Percentiles rank a stretch among this genome's conserved stretches.
These are phyloP conservation scores for Erysimum cheiranthoides DNA, from an alignment of 345 rosid genomes.

Conservation along the genomic window DNA sequence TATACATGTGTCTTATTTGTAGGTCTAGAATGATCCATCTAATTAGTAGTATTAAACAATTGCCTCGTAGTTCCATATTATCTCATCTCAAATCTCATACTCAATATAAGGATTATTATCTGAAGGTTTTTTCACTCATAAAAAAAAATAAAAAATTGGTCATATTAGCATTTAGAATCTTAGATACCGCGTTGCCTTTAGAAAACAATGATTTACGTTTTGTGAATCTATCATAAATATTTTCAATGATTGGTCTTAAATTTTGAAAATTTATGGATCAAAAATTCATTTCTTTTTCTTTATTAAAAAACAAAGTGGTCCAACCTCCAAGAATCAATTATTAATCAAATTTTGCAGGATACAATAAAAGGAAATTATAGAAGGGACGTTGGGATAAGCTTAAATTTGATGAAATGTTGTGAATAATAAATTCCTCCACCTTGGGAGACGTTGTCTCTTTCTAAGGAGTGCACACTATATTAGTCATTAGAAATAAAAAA, in stretches of 20 bases:
- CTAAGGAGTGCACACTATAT: conserved; percentile 29
- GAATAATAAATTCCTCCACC: conserved; percentile 46
- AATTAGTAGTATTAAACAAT: conserved; percentile 25
- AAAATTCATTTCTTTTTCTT: not conserved
- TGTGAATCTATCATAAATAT: conserved; percentile 38
- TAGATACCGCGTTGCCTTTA: not conserved
- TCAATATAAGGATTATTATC: not conserved
- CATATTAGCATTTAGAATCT: conserved; percentile 2
- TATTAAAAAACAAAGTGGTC: conserved; percentile 10
- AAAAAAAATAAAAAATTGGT: not conserved
- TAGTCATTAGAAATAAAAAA: conserved; percentile 2
- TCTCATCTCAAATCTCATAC: conserved; percentile 8
- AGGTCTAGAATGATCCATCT: conserved; percentile 27
- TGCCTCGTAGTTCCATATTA: not conserved
- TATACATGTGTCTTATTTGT: conserved; percentile 39
- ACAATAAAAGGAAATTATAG: conserved; percentile 11
- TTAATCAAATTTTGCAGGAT: conserved; percentile 1
- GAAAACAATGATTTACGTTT: conserved; percentile 15
- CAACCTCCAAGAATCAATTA: conserved; percentile 32
- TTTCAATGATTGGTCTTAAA: conserved; percentile 29
- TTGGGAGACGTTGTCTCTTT: conserved; percentile 43
- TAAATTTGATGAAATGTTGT: conserved; percentile 34
- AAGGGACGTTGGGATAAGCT: conserved; percentile 33
- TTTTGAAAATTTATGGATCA: conserved; percentile 12
- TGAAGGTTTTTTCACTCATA: not conserved